A percentile compares a stretch with the other conserved stretches of the same genome.
phyloP scores from a whole-genome alignment of 108 stramenopile species.

The Skeletonema grethae region DNA sequence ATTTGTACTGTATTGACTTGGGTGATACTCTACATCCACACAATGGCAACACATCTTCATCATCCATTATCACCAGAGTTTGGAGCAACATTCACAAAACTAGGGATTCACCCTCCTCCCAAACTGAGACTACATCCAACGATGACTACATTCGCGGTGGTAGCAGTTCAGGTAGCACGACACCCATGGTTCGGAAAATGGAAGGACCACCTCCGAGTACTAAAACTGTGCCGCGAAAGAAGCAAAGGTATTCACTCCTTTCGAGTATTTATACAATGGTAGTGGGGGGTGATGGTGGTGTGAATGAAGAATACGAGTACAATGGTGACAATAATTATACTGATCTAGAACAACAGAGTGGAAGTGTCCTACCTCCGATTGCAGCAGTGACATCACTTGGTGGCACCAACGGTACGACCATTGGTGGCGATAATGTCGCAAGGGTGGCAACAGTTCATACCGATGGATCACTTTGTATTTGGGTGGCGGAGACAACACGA shows the following conservation, averaged over 20 bases:
- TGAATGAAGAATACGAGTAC: constrained; percentile 20
- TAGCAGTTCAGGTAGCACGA: too few relatives aligned
- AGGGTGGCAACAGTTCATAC: constrained; percentile 45
- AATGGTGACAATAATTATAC: neutral
- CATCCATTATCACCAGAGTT: constrained; percentile 8
- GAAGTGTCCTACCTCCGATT: constrained; percentile 16
- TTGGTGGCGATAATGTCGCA: constrained; percentile 1
- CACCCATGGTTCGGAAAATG: too few relatives aligned
- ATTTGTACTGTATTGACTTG: constrained; percentile 42
- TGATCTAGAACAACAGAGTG: neutral
- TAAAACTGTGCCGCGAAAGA: constrained; percentile 7
- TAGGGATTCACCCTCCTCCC: neutral
- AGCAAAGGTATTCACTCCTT: constrained; percentile 11
- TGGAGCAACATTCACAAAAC: constrained; percentile 15
- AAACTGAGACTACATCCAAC: neutral
- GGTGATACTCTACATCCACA: neutral
- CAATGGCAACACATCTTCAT: neutral
- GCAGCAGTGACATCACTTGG: constrained; percentile 13
- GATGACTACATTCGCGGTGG: too few relatives aligned
- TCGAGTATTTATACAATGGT: constrained; percentile 14
- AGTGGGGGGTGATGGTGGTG: constrained; percentile 6
- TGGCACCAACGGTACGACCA: neutral
- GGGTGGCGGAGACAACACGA: constrained; percentile 24
- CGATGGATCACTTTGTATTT: constrained; percentile 47
- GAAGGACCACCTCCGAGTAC: too few relatives aligned